phyloP scores from a whole-genome alignment of 2,329 filamentous ascomycete genomes.

The Curvularia verruculosa region DNA sequence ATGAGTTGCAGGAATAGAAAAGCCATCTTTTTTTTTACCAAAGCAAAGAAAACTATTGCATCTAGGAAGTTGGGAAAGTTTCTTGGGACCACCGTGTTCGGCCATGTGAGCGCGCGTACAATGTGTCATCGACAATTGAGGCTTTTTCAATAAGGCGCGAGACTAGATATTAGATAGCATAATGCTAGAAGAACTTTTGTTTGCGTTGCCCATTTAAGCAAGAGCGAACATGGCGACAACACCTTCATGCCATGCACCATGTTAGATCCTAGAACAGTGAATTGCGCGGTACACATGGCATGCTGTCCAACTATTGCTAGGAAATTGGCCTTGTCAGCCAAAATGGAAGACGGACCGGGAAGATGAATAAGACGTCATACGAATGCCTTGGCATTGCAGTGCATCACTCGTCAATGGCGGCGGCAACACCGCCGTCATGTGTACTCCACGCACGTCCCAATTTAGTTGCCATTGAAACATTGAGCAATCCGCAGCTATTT shows the following conservation, averaged over 20 bases:
- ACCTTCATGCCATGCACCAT: constrained; percentile 44
- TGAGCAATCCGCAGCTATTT: constrained; percentile 52
- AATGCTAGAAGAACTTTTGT: constrained; percentile 45
- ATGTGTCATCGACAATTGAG: not conserved
- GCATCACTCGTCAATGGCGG: constrained; percentile 31
- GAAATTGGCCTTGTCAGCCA: constrained; percentile 29
- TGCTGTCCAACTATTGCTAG: constrained; percentile 30
- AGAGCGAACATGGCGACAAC: constrained; percentile 53
- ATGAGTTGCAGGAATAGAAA: constrained; percentile 57
- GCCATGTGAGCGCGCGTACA: constrained; percentile 15
- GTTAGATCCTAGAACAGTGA: constrained; percentile 38
- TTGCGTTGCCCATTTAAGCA: constrained; percentile 57
- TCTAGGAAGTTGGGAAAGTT: constrained; percentile 55
- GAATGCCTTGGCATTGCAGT: constrained; percentile 36
- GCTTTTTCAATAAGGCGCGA: constrained; percentile 12
- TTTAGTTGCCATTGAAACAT: constrained; percentile 34
- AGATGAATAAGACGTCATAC: constrained; percentile 35
- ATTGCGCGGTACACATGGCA: constrained; percentile 33
- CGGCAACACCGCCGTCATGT: constrained; percentile 34
- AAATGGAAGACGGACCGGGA: constrained; percentile 24
- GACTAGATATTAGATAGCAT: constrained; percentile 30
- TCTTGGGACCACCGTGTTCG: constrained; percentile 44
- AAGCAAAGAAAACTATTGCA: constrained; percentile 52
- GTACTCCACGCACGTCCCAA: constrained; percentile 26
- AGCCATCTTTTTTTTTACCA: constrained; percentile 50